These are phyloP conservation scores for Daedalea quercina DNA, from an alignment of 768 basidiomycete species.

Conservation along the genomic window DNA sequence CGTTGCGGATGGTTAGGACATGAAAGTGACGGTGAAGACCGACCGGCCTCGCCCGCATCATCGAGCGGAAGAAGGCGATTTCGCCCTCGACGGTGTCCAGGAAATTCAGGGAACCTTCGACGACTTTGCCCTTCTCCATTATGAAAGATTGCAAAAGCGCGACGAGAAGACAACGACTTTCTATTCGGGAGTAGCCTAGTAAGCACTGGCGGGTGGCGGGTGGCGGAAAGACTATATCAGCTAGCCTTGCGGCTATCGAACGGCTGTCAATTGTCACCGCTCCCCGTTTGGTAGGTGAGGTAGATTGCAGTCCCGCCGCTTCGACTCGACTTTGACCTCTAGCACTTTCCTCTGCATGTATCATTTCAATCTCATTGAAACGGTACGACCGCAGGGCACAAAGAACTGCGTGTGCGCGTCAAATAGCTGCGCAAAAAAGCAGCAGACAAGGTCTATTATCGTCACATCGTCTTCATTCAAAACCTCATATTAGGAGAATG, in stretches of 20 bases:
- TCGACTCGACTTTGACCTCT: not conserved
- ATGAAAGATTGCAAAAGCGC: not conserved
- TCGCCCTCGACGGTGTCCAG: conserved; percentile 76
- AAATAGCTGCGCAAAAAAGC: no score
- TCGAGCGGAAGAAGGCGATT: conserved; percentile 76
- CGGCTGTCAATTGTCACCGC: not conserved
- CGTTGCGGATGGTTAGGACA: conserved; percentile 64
- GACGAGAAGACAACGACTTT: no score
- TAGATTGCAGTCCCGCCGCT: not conserved
- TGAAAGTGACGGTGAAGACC: conserved; percentile 83
- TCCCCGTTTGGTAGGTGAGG: not conserved
- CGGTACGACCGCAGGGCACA: no score
- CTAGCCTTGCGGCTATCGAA: no score
- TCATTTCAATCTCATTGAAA: not conserved
- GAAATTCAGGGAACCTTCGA: not conserved
- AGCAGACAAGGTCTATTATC: no score
- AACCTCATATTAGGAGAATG: no score
- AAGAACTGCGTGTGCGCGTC: no score
- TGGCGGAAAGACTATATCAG: no score
- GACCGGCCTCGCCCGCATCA: conserved; percentile 77
- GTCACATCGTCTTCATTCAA: no score
- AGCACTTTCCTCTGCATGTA: not conserved
- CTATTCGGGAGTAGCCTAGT: no score
- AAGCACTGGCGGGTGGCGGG: no score
- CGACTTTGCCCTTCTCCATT: not conserved